A percentile compares a stretch with the other conserved stretches of the same genome.
phyloP scores from a whole-genome alignment of 805 yeast species.

The Saccharomyces kudriavzevii region DNA sequence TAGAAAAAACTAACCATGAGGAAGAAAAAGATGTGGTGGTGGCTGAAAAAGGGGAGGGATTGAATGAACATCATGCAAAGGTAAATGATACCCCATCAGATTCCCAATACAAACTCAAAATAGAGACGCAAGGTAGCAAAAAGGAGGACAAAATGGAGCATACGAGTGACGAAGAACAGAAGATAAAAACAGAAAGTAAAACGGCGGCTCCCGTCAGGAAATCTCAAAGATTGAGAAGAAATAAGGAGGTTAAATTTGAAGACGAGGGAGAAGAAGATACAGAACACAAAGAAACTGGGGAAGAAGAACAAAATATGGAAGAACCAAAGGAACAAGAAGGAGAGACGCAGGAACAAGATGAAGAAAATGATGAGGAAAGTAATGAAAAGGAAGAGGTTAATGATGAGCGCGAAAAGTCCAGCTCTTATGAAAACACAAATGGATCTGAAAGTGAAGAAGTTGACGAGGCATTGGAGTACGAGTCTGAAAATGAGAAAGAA shows the following conservation, averaged over 20 bases:
- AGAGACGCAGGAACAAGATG: constrained; percentile 1
- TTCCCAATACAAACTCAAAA: background rate
- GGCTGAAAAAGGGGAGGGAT: constrained; percentile 6
- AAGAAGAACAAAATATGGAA: constrained; percentile 2
- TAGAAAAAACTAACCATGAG: background rate
- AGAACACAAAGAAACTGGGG: constrained; percentile 4
- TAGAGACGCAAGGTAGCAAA: background rate
- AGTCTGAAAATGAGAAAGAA: background rate
- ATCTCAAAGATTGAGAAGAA: constrained; percentile 1
- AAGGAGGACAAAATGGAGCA: constrained; percentile 6
- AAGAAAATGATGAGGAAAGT: constrained; percentile 4
- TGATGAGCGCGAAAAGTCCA: constrained; percentile 7
- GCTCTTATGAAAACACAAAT: constrained; percentile 1
- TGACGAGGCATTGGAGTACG: constrained; percentile 3
- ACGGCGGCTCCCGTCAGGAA: background rate
- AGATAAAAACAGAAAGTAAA: background rate
- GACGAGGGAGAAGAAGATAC: constrained; percentile 4
- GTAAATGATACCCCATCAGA: background rate
- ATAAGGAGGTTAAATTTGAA: constrained; percentile 4
- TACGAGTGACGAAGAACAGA: constrained; percentile 1
- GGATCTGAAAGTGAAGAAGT: constrained; percentile 4
- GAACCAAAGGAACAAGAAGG: background rate
- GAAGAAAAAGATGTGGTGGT: constrained; percentile 9
- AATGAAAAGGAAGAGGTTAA: constrained; percentile 6
- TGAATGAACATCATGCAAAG: background rate